phyloP scores from a whole-genome alignment of 2,329 filamentous ascomycete genomes.

The Cordyceps fumosorosea region DNA sequence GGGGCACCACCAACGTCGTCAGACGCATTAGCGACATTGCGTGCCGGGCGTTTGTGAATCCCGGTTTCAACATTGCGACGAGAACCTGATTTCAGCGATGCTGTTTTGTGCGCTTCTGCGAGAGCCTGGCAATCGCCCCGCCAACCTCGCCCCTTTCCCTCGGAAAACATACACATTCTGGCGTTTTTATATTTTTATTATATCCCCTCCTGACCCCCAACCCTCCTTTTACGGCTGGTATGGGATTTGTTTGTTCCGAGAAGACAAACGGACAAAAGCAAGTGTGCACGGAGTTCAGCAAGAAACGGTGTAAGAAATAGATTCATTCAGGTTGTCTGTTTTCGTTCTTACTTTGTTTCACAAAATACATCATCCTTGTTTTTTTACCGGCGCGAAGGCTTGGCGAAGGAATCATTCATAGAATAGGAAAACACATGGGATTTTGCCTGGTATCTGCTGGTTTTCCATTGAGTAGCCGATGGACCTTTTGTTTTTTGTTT shows the following conservation, averaged over 20 bases:
- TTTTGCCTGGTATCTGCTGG: neutral
- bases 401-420: neutral
- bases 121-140: neutral
- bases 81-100: constrained; percentile 15
- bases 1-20: constrained; percentile 69
- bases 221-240: neutral
- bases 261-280: neutral
- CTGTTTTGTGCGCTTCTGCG: neutral
- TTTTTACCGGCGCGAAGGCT: neutral
- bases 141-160: neutral
- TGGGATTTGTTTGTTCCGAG: neutral
- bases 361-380: neutral
- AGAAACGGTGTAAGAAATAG: neutral
- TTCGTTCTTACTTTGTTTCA: neutral
- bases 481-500: neutral
- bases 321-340: neutral
- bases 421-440: neutral
- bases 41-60: constrained; percentile 50
- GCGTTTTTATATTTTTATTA: constrained; percentile 8
- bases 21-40: constrained; percentile 65
- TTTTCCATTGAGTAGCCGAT: neutral
- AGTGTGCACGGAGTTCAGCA: neutral
- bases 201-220: constrained; percentile 3
- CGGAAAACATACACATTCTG: neutral
- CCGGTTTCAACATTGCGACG: constrained; percentile 41